Percentiles rank a stretch among this genome's conserved stretches.
These are phyloP conservation scores for Metschnikowia aberdeeniae DNA, from an alignment of 805 yeast genomes.

Conservation along the genomic window DNA sequence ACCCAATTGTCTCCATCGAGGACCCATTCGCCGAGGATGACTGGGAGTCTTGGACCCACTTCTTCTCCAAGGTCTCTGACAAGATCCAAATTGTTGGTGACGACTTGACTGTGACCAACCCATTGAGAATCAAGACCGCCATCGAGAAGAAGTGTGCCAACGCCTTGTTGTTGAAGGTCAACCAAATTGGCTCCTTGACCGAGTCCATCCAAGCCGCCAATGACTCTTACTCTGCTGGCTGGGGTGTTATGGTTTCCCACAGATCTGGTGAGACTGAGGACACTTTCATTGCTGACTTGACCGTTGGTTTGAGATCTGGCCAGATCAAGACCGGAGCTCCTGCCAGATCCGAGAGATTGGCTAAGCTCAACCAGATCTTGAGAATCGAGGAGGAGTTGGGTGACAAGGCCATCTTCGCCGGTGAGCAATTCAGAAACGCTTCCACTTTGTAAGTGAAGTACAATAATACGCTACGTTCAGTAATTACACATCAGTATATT, in stretches of 20 bases:
- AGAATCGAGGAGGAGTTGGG: constrained; percentile 99
- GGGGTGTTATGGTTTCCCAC: constrained; percentile 99
- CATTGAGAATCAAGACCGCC: constrained; percentile 89
- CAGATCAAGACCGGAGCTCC: constrained; percentile 99
- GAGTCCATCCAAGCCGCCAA: constrained; percentile 97
- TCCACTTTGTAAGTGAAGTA: constrained; percentile 31
- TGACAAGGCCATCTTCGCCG: constrained; percentile 95
- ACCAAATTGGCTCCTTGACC: constrained; percentile 96
- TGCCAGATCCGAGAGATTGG: constrained; percentile 99
- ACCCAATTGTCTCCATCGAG: constrained; percentile 98
- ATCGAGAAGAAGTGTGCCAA: constrained; percentile 94
- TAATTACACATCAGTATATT: not conserved
- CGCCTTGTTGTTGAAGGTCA: constrained; percentile 93
- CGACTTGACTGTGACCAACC: constrained; percentile 98
- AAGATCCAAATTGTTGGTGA: constrained; percentile 91
- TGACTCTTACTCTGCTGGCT: constrained; percentile 90
- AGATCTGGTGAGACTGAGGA: constrained; percentile 99
- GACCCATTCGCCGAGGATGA: constrained; percentile 99
- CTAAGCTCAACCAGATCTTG: constrained; percentile 96
- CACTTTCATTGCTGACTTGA: constrained; percentile 94
- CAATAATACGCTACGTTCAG: not conserved
- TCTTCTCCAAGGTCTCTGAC: constrained; percentile 64
- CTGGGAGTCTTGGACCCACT: constrained; percentile 97
- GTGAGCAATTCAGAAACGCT: constrained; percentile 75
- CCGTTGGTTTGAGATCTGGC: constrained; percentile 97